Percentiles rank a stretch among this genome's conserved stretches.
These are phyloP conservation scores for Erythrobasidium yunnanense DNA, from an alignment of 768 basidiomycete genomes.

Conservation along the genomic window DNA sequence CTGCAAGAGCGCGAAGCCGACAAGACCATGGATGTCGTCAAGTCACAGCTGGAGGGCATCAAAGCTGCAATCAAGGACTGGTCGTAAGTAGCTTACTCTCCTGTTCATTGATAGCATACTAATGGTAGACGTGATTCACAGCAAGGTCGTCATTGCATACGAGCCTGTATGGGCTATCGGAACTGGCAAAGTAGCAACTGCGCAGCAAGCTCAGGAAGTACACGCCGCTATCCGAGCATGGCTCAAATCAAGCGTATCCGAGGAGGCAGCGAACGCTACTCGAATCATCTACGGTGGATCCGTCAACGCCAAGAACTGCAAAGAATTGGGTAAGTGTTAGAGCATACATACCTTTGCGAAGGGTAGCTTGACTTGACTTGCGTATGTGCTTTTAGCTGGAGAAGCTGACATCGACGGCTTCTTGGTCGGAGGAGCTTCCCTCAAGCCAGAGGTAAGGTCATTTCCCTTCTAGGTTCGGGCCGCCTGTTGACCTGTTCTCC, in stretches of 20 bases:
- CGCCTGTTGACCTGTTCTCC: neutral
- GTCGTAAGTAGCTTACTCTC: constrained; percentile 50
- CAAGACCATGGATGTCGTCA: constrained; percentile 66
- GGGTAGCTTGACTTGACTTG: neutral
- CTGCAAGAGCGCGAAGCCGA: constrained; percentile 71
- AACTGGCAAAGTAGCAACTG: constrained; percentile 87
- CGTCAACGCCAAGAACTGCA: constrained; percentile 77
- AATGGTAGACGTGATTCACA: constrained; percentile 38
- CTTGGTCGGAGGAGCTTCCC: constrained; percentile 87
- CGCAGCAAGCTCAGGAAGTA: constrained; percentile 83
- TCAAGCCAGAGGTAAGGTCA: constrained; percentile 67
- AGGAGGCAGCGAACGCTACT: constrained; percentile 57
- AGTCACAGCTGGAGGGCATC: constrained; percentile 68
- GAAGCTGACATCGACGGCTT: constrained; percentile 88
- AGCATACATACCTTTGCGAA: neutral
- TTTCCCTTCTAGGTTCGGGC: neutral
- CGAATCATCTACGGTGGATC: constrained; percentile 94
- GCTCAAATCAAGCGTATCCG: constrained; percentile 56
- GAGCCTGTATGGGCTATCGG: constrained; percentile 99
- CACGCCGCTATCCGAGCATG: constrained; percentile 72
- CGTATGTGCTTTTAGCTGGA: constrained; percentile 47
- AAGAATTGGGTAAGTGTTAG: constrained; percentile 65
- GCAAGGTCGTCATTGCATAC: constrained; percentile 87
- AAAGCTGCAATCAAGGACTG: constrained; percentile 56
- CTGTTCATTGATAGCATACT: neutral